phyloP scores from a whole-genome alignment of 2,329 filamentous ascomycete genomes.

The Mycosphaerella arachidis region DNA sequence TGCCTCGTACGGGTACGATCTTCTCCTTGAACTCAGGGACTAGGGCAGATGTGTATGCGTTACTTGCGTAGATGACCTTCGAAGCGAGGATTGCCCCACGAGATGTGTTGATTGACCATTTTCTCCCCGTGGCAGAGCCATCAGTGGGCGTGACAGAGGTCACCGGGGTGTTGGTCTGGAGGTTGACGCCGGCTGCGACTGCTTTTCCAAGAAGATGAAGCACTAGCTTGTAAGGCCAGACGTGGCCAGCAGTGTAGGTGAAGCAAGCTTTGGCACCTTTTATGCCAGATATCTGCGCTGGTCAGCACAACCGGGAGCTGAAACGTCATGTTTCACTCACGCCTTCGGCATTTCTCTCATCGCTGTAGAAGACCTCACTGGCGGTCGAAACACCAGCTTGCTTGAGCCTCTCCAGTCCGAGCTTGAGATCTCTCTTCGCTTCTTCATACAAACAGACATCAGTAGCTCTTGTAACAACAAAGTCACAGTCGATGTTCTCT shows the following conservation, averaged over 20 bases:
- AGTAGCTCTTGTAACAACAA: constrained; percentile 39
- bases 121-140: not conserved
- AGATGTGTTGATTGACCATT: constrained; percentile 20
- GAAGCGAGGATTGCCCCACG: constrained; percentile 26
- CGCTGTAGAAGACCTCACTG: constrained; percentile 30
- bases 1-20: constrained; percentile 33
- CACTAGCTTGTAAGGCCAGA: constrained; percentile 32
- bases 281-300: constrained; percentile 34
- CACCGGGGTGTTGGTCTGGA: constrained; percentile 69
- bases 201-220: constrained; percentile 23
- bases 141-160: constrained; percentile 69
- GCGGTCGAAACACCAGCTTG: constrained; percentile 26
- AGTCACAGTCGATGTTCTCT: constrained; percentile 43
- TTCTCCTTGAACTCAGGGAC: constrained; percentile 34
- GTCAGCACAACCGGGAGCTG: constrained; percentile 1
- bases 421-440: constrained; percentile 25
- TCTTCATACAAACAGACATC: constrained; percentile 37
- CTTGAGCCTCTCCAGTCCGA: constrained; percentile 31
- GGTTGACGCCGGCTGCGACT: constrained; percentile 54
- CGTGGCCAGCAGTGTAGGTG: constrained; percentile 48
- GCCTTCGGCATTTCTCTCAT: constrained; percentile 29
- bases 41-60: constrained; percentile 27
- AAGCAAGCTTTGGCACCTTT: constrained; percentile 36
- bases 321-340: constrained; percentile 12
- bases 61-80: constrained; percentile 33